Conservation (phyloP, 148 eudicot genomes). For the Beta vulgaris region DNA sequence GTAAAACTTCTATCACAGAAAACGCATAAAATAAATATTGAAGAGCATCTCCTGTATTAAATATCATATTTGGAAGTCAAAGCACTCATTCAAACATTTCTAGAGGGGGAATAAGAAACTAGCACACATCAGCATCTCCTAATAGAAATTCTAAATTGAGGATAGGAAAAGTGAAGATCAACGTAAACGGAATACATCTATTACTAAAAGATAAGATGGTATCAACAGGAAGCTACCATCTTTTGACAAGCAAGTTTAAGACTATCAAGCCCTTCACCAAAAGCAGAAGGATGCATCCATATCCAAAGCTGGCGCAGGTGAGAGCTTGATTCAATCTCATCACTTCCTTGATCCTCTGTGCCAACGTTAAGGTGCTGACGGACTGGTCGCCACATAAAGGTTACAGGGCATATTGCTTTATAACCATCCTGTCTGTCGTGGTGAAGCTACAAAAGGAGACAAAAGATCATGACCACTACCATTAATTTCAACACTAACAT, state of each 20-base stretch:
- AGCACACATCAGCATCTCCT: background rate
- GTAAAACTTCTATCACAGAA: background rate
- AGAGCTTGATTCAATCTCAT: slow-evolving; percentile 20
- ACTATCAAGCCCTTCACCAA: slow-evolving; percentile 64
- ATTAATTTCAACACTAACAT: background rate
- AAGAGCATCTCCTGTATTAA: background rate
- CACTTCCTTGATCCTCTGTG: slow-evolving; percentile 17
- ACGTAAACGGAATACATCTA: background rate
- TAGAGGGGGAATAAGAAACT: background rate
- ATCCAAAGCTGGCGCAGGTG: slow-evolving; percentile 60
- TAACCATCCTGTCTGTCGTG: slow-evolving; percentile 37
- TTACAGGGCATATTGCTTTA: slow-evolving; percentile 68
- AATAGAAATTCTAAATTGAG: background rate
- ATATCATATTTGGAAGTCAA: background rate
- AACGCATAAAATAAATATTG: too few species aligned
- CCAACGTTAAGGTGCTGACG: slow-evolving; percentile 25
- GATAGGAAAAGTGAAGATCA: slow-evolving; percentile 4
- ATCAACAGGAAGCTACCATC: slow-evolving; percentile 38
- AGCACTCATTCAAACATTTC: background rate
- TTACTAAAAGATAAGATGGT: background rate
- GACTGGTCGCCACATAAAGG: slow-evolving; percentile 71
- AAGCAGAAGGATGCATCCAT: slow-evolving; percentile 85
- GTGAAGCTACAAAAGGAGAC: slow-evolving; percentile 59
- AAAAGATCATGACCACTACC: slow-evolving; percentile 9
- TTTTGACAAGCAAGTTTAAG: slow-evolving; percentile 53